Evolutionary conservation across 1,284 basidiomycete species (phyloP), one percentile per base, ranked within the genome.

Genomic region (Leucoagaricus sp.): DNA sequence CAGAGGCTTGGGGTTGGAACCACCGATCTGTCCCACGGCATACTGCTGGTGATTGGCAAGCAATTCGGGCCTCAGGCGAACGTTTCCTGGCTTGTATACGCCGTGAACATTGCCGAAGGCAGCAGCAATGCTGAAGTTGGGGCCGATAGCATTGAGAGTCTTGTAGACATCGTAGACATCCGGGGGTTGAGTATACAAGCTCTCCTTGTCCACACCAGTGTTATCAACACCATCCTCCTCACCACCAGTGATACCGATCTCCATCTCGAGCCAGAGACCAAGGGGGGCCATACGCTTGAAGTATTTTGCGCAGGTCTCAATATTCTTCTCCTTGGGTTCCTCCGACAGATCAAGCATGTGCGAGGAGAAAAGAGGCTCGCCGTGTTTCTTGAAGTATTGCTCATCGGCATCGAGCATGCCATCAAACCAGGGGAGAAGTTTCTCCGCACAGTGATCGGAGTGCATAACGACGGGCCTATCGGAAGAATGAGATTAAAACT

Each of bases 281-380:
- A 98, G 78, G 65, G 90, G 86, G 26, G 93, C 92, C 94, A 99
- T 94, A 72, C 94, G 93, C 76, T 88, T 83, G 75, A 99, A 96
- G 85, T 99, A 99, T 75, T 95, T 86, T 61, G 83, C 91, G 76
- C 97, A 99, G 53, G 81, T 94, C 58, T 81, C 87, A 70, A 99
- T 99, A 84, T 99, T 99, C 71, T 98, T 85, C 67, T 96, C 96
- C 77, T 98, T 97, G 71, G 93, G 74, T 78, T 99, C 96, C 72
- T 99, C 97, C 54, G 96, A 98, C 65, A 99, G 87, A 76, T 99
- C 97, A 66, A 99, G 89, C 97, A 99, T 99, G 91, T 99, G 97
- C 36, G 96, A 98, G 60, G 93, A 96, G 85, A 96, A 98, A 59
- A 99, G 89, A 47, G 97, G 86, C 72, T 94, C 93, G 63, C 88